Percentiles rank a stretch among this genome's conserved stretches.
Evolutionary conservation across 768 basidiomycete species (phyloP).

Genomic region (Dacryopinax primogenitus): DNA sequence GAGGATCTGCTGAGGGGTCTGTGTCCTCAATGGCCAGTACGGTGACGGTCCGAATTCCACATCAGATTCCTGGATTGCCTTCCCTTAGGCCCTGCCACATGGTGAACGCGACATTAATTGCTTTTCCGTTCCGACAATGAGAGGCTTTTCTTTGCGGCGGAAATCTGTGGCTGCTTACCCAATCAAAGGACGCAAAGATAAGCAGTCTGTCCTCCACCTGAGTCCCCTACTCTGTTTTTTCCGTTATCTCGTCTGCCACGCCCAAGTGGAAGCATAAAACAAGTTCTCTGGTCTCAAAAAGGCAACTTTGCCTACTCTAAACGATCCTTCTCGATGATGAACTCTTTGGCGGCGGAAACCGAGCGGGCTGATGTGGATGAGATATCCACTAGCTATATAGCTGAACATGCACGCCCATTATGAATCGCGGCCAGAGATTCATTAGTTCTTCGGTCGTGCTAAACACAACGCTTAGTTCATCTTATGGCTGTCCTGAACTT

Average conservation of each 20-base stretch:
- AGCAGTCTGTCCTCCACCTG: not conserved
- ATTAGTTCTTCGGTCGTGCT: not conserved
- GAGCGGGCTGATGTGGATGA: not conserved
- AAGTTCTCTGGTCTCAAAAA: not conserved
- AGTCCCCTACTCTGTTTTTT: not conserved
- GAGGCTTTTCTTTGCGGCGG: too few relatives aligned
- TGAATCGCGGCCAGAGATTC: not conserved
- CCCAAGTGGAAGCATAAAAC: not conserved
- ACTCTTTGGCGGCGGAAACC: not conserved
- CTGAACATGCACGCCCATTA: not conserved
- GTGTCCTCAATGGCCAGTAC: too few relatives aligned
- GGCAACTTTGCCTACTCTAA: slow-evolving; percentile 6
- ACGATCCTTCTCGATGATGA: not conserved
- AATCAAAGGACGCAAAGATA: not conserved
- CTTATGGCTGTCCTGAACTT: not conserved
- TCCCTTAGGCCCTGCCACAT: too few relatives aligned
- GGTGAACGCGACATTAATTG: not conserved
- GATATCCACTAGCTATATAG: not conserved
- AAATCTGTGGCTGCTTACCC: not conserved
- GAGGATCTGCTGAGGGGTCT: too few relatives aligned
- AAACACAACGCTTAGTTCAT: too few relatives aligned
- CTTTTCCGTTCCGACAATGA: not conserved
- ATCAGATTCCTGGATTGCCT: too few relatives aligned
- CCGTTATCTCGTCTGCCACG: not conserved
- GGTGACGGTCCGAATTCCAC: too few relatives aligned